Conservation (phyloP, 2,329 filamentous ascomycete genomes). For the Thielaviopsis musarum region DNA sequence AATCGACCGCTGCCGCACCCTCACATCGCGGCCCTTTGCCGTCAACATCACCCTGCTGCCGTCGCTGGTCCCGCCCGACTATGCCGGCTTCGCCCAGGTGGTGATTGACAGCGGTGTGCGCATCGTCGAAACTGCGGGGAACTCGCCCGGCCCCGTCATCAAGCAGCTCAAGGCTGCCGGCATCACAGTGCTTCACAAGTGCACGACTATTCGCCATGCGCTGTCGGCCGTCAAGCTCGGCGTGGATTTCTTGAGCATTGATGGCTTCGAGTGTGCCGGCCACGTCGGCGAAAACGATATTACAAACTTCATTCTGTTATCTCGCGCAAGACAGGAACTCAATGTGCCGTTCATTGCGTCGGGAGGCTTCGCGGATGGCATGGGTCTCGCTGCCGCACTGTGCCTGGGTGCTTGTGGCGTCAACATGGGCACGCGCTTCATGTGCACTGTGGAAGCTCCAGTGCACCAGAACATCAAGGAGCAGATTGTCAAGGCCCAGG, state of each 20-base stretch:
- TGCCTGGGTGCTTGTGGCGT: conserved; percentile 81
- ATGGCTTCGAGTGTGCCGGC: conserved; percentile 92
- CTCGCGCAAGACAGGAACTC: conserved; percentile 67
- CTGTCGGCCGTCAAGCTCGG: conserved; percentile 83
- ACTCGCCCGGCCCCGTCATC: conserved; percentile 79
- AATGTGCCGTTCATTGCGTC: conserved; percentile 86
- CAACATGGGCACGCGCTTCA: conserved; percentile 98
- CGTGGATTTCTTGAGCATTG: conserved; percentile 91
- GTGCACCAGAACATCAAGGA: conserved; percentile 91
- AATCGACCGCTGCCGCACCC: conserved; percentile 67
- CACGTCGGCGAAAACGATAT: conserved; percentile 80
- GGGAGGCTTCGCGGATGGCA: conserved; percentile 86
- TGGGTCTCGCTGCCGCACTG: conserved; percentile 81
- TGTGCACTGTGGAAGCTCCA: conserved; percentile 87
- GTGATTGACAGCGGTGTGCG: conserved; percentile 84
- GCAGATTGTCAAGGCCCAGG: conserved; percentile 70
- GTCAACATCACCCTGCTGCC: conserved; percentile 94
- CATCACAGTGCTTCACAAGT: conserved; percentile 82
- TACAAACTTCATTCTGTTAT: conserved; percentile 78
- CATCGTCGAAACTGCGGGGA: conserved; percentile 86
- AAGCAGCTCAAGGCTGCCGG: conserved; percentile 66
- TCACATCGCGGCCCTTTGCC: conserved; percentile 69
- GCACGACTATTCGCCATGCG: conserved; percentile 89
- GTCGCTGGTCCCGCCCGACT: conserved; percentile 77
- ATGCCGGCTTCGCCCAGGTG: conserved; percentile 76